phyloP scores from a whole-genome alignment of 305 asterid species.

The Euphrasia arctica region DNA sequence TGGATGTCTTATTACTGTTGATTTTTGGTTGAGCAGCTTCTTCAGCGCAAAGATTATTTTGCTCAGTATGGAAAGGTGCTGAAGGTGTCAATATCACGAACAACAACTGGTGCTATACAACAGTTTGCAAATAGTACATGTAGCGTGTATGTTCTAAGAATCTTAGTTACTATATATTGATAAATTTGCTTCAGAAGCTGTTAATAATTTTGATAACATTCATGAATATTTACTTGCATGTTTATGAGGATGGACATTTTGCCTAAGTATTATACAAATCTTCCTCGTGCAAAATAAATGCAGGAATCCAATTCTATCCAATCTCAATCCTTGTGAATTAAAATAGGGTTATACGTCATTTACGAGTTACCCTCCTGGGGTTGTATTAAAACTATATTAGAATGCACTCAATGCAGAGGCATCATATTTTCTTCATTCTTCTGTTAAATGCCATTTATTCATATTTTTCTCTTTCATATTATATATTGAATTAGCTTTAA shows the following conservation, averaged over 20 bases:
- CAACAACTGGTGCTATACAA: slow-evolving; percentile 89
- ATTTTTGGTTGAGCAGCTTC: slow-evolving; percentile 48
- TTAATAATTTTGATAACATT: slow-evolving; percentile 11
- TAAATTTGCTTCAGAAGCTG: background rate
- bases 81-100: slow-evolving; percentile 94
- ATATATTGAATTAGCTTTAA: background rate
- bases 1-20: slow-evolving; percentile 19
- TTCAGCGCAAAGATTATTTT: slow-evolving; percentile 80
- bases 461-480: background rate
- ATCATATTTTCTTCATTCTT: background rate
- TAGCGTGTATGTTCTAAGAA: slow-evolving; percentile 75
- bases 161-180: slow-evolving; percentile 8
- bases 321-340: slow-evolving; percentile 11
- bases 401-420: background rate
- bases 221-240: slow-evolving; percentile 15
- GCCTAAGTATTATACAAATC: slow-evolving; percentile 8
- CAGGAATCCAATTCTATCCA: slow-evolving; percentile 11
- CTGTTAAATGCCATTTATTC: slow-evolving; percentile 8
- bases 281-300: slow-evolving; percentile 6
- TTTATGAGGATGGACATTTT: slow-evolving; percentile 12
- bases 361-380: slow-evolving; percentile 8
- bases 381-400: slow-evolving; percentile 1
- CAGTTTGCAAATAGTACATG: slow-evolving; percentile 87
- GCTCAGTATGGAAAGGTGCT: slow-evolving; percentile 88
- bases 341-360: background rate